Percentiles rank a stretch among this genome's conserved stretches.
These are phyloP conservation scores for Claviceps cyperi DNA, from an alignment of 2,329 filamentous ascomycete species.

Conservation along the genomic window DNA sequence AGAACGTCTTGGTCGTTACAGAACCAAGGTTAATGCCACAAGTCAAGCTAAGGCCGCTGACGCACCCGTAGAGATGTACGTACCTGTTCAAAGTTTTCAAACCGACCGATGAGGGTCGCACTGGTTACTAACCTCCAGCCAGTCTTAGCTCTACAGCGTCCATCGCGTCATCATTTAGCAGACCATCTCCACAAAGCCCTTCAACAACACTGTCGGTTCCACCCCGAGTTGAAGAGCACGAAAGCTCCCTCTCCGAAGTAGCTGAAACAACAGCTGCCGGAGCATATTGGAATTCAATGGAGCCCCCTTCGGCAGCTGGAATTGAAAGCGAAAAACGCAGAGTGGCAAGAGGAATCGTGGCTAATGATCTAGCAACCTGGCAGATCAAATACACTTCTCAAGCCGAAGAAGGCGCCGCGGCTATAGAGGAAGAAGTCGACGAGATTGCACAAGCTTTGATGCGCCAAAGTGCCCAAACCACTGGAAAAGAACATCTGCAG, in stretches of 20 bases:
- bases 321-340: slow-evolving; percentile 40
- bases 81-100: not conserved
- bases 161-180: slow-evolving; percentile 20
- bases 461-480: slow-evolving; percentile 46
- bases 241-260: slow-evolving; percentile 14
- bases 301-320: slow-evolving; percentile 30
- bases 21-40: slow-evolving; percentile 21
- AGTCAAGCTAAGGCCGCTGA: slow-evolving; percentile 3
- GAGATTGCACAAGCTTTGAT: slow-evolving; percentile 44
- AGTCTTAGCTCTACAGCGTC: slow-evolving; percentile 10
- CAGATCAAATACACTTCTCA: slow-evolving; percentile 77
- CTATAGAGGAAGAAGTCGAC: slow-evolving; percentile 57
- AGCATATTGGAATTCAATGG: slow-evolving; percentile 20
- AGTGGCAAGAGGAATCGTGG: slow-evolving; percentile 51
- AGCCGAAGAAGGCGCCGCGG: slow-evolving; percentile 60
- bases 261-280: slow-evolving; percentile 10
- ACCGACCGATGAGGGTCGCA: not conserved
- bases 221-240: slow-evolving; percentile 7
- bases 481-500: slow-evolving; percentile 51
- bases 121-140: not conserved
- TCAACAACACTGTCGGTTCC: slow-evolving; percentile 18
- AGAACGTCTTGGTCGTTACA: slow-evolving; percentile 70
- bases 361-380: slow-evolving; percentile 70
- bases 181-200: slow-evolving; percentile 18
- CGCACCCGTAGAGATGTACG: slow-evolving; percentile 1